phyloP scores from a whole-genome alignment of 2,329 filamentous ascomycete genomes.

The Byssoonygena ceratinophila region DNA sequence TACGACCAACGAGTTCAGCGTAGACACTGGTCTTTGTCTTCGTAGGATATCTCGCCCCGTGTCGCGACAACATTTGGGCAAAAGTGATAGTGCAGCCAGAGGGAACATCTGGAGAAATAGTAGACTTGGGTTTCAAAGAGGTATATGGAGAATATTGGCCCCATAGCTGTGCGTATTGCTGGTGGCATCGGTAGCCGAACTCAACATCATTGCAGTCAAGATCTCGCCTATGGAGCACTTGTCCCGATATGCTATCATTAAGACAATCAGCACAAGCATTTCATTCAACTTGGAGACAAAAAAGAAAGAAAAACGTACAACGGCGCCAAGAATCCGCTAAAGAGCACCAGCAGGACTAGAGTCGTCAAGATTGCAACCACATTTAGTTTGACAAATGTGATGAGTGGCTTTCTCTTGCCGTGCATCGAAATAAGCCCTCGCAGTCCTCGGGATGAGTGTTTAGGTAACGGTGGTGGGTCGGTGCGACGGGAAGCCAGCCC shows the following conservation, averaged over 20 bases:
- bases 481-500: neutral
- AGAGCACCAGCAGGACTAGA: slow-evolving; percentile 2
- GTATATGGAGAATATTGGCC: slow-evolving; percentile 85
- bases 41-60: slow-evolving; percentile 76
- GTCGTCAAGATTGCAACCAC: slow-evolving; percentile 1
- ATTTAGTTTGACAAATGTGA: slow-evolving; percentile 1
- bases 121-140: slow-evolving; percentile 51
- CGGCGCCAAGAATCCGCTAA: slow-evolving; percentile 4
- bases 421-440: neutral
- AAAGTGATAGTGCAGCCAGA: slow-evolving; percentile 64
- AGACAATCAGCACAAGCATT: neutral
- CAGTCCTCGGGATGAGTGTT: neutral
- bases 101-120: slow-evolving; percentile 52
- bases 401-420: neutral
- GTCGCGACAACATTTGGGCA: slow-evolving; percentile 69
- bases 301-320: slow-evolving; percentile 1
- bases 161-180: slow-evolving; percentile 55
- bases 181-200: slow-evolving; percentile 11
- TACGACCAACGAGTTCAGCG: slow-evolving; percentile 50
- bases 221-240: neutral
- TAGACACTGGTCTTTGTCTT: slow-evolving; percentile 55
- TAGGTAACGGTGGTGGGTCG: neutral
- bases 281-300: neutral
- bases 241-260: neutral
- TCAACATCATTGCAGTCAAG: slow-evolving; percentile 3